Evolutionary conservation across 371 early-diverging fungal species (phyloP), one percentile per base, ranked within the genome.

Genomic region (Chytridiales sp.): DNA sequence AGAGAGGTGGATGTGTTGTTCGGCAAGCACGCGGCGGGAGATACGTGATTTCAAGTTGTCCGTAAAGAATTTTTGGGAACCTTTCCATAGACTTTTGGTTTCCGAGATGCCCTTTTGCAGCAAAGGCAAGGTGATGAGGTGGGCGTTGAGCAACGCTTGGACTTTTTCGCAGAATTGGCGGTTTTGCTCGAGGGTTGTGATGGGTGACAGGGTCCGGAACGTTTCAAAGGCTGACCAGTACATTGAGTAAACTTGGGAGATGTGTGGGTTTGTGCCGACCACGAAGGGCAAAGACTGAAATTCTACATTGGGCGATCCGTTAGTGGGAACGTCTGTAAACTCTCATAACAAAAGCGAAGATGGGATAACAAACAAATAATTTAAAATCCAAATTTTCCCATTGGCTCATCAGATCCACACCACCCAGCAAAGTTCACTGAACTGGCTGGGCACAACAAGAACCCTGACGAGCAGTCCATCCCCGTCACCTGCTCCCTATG

Each of bases 201-300:
- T 83, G 0, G 59, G 65, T 1, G 82, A 81, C 9, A 84, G 73
- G 27, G 79, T 70, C 31, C 85, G 80, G 1, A 92, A 61, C 15
- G 68, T 67, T 41, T 89, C 87, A 68, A 93, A 92, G 0, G 90
- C 89, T 11, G 77, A 77, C 81, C 86, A 90, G 69, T 92, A 92
- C 13, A 87, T 79, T 41, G 76, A 77, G 57, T 93, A 93, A 1
- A 87, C 86, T 26, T 73, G 77, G 32, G 85, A 78, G 47, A 93
- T 81, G 60, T 89, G 87, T 1, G 91, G 89, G 64, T 92, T 90
- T 13, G 84, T 86, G 17, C 89, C 93, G 8, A 91, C 87, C 34
- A 90, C 86, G 56, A 89, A 92, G 3, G 93, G 93, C 29, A 92
- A 75, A 30, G 80, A 82, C 62, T 93, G 93, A 66, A 93, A 90